Conservation (phyloP, 1,284 basidiomycete genomes). For the Apiotrichum mycotoxinovorans region DNA sequence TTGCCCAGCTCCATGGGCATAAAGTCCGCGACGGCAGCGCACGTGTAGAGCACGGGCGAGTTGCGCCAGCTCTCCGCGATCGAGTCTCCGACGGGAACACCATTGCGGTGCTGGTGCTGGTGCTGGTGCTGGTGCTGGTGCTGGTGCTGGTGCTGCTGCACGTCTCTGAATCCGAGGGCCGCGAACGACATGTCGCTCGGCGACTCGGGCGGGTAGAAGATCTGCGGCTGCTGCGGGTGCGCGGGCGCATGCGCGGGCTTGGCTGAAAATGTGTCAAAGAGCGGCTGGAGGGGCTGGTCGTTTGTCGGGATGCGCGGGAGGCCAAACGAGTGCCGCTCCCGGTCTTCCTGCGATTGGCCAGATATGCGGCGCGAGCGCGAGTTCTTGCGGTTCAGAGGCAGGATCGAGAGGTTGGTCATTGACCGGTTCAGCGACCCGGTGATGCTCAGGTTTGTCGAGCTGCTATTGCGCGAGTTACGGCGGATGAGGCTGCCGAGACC, state of each 20-base stretch:
- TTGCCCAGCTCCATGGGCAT: constrained; percentile 31
- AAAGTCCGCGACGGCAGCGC: constrained; percentile 47
- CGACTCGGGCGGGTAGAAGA: constrained; percentile 4
- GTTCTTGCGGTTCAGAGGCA: not conserved
- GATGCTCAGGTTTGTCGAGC: not conserved
- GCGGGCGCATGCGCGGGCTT: too few relatives aligned
- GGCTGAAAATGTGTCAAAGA: constrained; percentile 6
- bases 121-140: too few relatives aligned
- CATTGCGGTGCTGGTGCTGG: too few relatives aligned
- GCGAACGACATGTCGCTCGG: not conserved
- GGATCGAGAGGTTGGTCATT: not conserved
- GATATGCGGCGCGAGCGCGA: constrained; percentile 4
- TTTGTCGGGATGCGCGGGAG: constrained; percentile 34
- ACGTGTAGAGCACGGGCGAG: constrained; percentile 43
- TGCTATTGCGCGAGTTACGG: constrained; percentile 1
- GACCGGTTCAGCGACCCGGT: not conserved
- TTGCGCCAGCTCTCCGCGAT: constrained; percentile 38
- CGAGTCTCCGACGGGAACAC: constrained; percentile 8
- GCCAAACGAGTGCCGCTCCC: constrained; percentile 36
- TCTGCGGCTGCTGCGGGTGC: too few relatives aligned
- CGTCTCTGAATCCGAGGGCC: constrained; percentile 3
- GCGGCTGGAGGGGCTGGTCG: constrained; percentile 10
- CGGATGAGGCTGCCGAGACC: constrained; percentile 2
- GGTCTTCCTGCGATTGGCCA: not conserved
- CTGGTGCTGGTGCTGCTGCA: not conserved